These are phyloP conservation scores for Mycena vitilis DNA, from an alignment of 768 basidiomycete genomes.

Conservation along the genomic window DNA sequence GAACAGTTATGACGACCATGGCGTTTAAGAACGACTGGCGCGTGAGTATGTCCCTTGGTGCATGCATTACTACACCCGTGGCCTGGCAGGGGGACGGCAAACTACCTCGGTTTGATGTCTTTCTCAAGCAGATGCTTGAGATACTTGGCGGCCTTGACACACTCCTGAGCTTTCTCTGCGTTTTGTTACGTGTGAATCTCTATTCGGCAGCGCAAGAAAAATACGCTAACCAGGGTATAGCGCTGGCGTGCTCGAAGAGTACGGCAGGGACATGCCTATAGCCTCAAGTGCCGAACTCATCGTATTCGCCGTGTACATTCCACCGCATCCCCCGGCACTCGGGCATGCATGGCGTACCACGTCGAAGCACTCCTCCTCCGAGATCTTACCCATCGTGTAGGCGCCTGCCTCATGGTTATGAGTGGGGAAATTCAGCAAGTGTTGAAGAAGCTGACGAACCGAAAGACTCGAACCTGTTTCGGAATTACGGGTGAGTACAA, in stretches of 20 bases:
- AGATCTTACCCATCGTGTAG: constrained; percentile 80
- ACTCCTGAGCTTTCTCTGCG: constrained; percentile 85
- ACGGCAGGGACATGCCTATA: constrained; percentile 87
- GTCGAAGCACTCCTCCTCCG: constrained; percentile 83
- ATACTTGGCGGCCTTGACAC: constrained; percentile 80
- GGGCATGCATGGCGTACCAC: constrained; percentile 90
- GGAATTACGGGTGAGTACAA: too few relatives aligned
- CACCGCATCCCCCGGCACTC: constrained; percentile 86
- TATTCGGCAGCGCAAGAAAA: not conserved
- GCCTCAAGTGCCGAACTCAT: constrained; percentile 90
- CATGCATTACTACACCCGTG: too few relatives aligned
- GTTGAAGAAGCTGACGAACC: constrained; percentile 53
- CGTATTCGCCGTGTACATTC: constrained; percentile 93
- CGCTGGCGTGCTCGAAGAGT: constrained; percentile 84
- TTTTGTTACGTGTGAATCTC: not conserved
- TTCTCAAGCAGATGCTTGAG: constrained; percentile 78
- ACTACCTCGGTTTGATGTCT: constrained; percentile 83
- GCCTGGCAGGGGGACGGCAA: constrained; percentile 1
- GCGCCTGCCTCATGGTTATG: constrained; percentile 62
- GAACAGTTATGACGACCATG: constrained; percentile 79
- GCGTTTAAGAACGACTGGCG: constrained; percentile 85
- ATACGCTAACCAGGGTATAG: constrained; percentile 66
- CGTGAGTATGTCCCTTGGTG: constrained; percentile 70
- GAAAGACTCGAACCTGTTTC: constrained; percentile 78
- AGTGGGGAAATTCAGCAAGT: not conserved